phyloP scores from a whole-genome alignment of 768 basidiomycete species.

The Boletus rufocinnamomeus region DNA sequence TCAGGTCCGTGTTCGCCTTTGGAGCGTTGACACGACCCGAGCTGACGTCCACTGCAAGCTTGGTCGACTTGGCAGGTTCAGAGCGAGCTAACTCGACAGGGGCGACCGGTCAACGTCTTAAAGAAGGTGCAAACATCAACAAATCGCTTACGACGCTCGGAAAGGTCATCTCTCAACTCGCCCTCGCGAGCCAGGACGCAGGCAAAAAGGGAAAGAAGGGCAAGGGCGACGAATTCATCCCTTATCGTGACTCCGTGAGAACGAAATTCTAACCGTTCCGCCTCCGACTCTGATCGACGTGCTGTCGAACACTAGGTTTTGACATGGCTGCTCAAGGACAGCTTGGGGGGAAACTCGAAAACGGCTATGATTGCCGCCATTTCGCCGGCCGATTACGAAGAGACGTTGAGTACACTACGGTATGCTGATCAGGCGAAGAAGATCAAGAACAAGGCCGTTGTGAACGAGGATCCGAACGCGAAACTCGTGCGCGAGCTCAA shows the following conservation, averaged over 20 bases:
- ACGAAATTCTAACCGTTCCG: not conserved
- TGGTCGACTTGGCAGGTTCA: conserved; percentile 96
- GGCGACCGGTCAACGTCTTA: conserved; percentile 92
- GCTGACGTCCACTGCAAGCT: conserved; percentile 43
- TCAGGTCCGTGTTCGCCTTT: conserved; percentile 56
- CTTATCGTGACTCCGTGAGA: conserved; percentile 94
- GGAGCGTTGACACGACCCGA: not conserved
- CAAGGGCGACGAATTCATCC: conserved; percentile 89
- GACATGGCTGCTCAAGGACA: conserved; percentile 98
- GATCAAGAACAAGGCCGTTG: conserved; percentile 99
- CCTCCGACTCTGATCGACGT: conserved; percentile 7
- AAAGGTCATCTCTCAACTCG: conserved; percentile 94
- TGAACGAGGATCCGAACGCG: conserved; percentile 99
- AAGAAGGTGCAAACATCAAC: conserved; percentile 99
- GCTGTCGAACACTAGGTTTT: conserved; percentile 59
- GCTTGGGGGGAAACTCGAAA: conserved; percentile 94
- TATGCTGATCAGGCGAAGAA: conserved; percentile 99
- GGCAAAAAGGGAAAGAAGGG: conserved; percentile 88
- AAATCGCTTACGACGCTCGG: conserved; percentile 97
- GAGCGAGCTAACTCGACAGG: conserved; percentile 98
- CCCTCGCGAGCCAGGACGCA: conserved; percentile 54
- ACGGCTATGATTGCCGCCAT: conserved; percentile 99
- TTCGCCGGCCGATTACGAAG: conserved; percentile 97
- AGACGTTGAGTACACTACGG: conserved; percentile 93
- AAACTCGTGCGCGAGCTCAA: conserved; percentile 98